phyloP scores from a whole-genome alignment of 768 basidiomycete genomes.

The Omphalotus guepiniiformis region DNA sequence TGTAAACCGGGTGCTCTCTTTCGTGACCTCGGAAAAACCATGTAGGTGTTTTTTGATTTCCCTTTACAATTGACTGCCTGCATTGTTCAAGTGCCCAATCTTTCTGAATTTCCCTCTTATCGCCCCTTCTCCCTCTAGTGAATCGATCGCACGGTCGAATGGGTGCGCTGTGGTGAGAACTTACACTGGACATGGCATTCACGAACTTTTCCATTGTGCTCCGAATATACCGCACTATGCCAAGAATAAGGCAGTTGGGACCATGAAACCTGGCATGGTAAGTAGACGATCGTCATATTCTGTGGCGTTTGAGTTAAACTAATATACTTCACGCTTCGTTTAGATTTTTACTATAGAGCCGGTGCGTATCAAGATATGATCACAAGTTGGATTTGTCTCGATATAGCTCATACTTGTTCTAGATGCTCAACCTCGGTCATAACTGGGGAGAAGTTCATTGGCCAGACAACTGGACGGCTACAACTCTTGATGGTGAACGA shows the following conservation, averaged over 20 bases:
- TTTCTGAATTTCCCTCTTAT: background rate
- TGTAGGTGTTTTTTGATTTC: conserved; percentile 58
- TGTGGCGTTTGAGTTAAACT: no score
- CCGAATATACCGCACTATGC: conserved; percentile 96
- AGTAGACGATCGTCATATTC: conserved; percentile 20
- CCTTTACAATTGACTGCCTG: background rate
- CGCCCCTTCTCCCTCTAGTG: conserved; percentile 37
- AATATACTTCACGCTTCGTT: background rate
- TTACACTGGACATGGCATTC: conserved; percentile 90
- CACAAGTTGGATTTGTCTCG: background rate
- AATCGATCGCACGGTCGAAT: conserved; percentile 77
- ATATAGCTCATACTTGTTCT: conserved; percentile 13
- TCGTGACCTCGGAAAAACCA: conserved; percentile 81
- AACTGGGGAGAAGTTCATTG: conserved; percentile 78
- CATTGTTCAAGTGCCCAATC: conserved; percentile 5
- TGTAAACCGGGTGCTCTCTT: conserved; percentile 94
- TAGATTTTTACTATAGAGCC: conserved; percentile 78
- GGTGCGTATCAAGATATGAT: conserved; percentile 30
- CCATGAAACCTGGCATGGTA: conserved; percentile 94
- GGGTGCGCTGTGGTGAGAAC: conserved; percentile 89
- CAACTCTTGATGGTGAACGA: conserved; percentile 82
- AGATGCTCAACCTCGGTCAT: conserved; percentile 92
- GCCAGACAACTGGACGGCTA: conserved; percentile 97
- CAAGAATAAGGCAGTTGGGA: conserved; percentile 88
- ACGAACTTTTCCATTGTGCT: conserved; percentile 76